Percentiles rank a stretch among this genome's conserved stretches.
These are phyloP conservation scores for Oryza australiensis DNA, from an alignment of 176 grass and related monocot species.

Conservation along the genomic window DNA sequence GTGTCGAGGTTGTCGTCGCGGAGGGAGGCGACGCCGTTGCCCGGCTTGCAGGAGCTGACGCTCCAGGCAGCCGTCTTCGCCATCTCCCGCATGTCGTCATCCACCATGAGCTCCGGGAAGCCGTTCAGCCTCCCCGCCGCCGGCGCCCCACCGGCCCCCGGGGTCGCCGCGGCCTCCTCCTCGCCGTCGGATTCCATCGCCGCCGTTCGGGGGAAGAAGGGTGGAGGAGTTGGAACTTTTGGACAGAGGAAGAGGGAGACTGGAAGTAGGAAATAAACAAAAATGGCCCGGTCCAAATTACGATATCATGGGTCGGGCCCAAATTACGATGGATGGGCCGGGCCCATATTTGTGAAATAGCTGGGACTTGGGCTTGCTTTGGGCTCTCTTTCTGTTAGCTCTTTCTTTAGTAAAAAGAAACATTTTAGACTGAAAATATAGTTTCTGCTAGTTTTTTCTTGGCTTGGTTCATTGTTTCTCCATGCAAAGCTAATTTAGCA, in stretches of 20 bases:
- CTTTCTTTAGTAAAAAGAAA: background rate
- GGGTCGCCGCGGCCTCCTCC: constrained; percentile 57
- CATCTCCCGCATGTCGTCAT: constrained; percentile 72
- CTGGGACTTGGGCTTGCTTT: background rate
- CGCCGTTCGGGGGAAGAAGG: background rate
- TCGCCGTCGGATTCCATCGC: constrained; percentile 85
- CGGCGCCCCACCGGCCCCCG: background rate
- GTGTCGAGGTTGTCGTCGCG: constrained; percentile 82
- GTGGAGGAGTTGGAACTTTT: background rate
- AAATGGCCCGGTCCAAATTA: background rate
- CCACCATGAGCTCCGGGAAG: constrained; percentile 52
- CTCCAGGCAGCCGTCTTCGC: constrained; percentile 89
- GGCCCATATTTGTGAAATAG: background rate
- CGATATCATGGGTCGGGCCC: background rate
- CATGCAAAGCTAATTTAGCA: background rate
- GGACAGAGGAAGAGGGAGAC: background rate
- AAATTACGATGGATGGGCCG: background rate
- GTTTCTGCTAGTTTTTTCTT: background rate
- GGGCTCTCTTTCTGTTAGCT: background rate
- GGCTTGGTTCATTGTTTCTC: background rate
- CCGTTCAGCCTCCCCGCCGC: constrained; percentile 54
- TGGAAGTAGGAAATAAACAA: background rate
- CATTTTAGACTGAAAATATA: background rate
- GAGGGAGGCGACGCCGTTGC: constrained; percentile 79
- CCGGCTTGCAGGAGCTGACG: constrained; percentile 92